Percentiles rank a stretch among this genome's conserved stretches.
Conservation (phyloP, 352 stramenopile species). For the Globisporangium megalacanthum region DNA sequence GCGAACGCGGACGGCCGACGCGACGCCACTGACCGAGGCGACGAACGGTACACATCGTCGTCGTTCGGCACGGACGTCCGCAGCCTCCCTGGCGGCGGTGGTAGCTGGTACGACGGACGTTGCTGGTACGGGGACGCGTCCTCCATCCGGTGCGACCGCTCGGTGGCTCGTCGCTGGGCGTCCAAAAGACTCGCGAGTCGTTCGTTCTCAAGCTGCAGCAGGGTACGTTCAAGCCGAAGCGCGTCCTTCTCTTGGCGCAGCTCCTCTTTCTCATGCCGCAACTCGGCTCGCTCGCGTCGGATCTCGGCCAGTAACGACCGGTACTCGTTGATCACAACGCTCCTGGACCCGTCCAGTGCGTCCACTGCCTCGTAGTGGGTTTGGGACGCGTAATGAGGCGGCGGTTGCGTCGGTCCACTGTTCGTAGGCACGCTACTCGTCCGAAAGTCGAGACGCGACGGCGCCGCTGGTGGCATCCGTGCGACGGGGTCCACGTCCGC, state of each 20-base stretch:
- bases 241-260: constrained; percentile 64
- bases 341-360: constrained; percentile 4
- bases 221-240: constrained; percentile 53
- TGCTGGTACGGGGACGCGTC: constrained; percentile 22
- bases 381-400: constrained; percentile 16
- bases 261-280: constrained; percentile 65
- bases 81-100: too few species aligned
- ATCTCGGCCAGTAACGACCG: constrained; percentile 59
- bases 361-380: background rate
- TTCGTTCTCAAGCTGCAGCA: constrained; percentile 75
- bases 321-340: constrained; percentile 56
- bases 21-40: constrained; percentile 1
- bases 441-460: constrained; percentile 4
- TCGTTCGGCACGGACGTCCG: background rate
- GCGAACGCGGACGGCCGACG: constrained; percentile 11
- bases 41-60: background rate
- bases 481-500: background rate
- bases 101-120: constrained; percentile 17
- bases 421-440: constrained; percentile 1
- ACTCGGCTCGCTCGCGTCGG: constrained; percentile 61
- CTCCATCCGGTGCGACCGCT: constrained; percentile 16
- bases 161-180: constrained; percentile 46
- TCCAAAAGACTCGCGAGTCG: constrained; percentile 61
- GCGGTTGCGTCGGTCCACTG: constrained; percentile 15
- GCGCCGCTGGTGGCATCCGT: constrained; percentile 21